A percentile compares a stretch with the other conserved stretches of the same genome.
These are phyloP conservation scores for Venustampulla echinocandica DNA, from an alignment of 495 filamentous ascomycete species.

Conservation along the genomic window DNA sequence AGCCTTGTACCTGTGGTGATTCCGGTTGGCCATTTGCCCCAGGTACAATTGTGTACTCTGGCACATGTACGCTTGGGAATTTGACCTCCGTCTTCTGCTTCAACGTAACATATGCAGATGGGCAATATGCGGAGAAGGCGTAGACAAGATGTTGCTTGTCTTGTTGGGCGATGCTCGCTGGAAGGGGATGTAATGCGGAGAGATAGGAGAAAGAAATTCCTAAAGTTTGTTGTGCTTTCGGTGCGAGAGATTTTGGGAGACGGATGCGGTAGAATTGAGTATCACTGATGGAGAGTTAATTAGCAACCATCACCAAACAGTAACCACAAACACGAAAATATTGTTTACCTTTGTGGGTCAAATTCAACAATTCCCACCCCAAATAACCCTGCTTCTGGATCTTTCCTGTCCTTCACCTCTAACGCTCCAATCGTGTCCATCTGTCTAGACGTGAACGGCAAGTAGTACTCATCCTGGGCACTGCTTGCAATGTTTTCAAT, in stretches of 20 bases:
- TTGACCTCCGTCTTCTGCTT: constrained; percentile 98
- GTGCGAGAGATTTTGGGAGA: constrained; percentile 62
- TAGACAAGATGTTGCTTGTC: constrained; percentile 83
- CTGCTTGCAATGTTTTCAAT: constrained; percentile 74
- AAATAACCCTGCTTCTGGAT: constrained; percentile 56
- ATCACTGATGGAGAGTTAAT: constrained; percentile 43
- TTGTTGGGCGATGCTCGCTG: constrained; percentile 66
- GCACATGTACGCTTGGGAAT: constrained; percentile 66
- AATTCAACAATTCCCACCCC: constrained; percentile 56
- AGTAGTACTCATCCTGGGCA: constrained; percentile 79
- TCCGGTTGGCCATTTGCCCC: constrained; percentile 48
- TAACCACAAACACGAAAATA: constrained; percentile 1
- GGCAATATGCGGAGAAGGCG: constrained; percentile 71
- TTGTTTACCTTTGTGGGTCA: constrained; percentile 53
- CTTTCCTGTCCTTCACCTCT: constrained; percentile 87
- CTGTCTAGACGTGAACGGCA: constrained; percentile 70
- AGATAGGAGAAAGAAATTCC: constrained; percentile 78
- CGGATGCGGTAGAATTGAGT: constrained; percentile 78
- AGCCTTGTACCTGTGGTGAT: constrained; percentile 75
- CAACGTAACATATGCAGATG: constrained; percentile 69
- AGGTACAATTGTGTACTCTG: constrained; percentile 72
- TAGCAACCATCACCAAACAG: constrained; percentile 10
- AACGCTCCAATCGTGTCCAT: constrained; percentile 71
- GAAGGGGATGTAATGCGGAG: constrained; percentile 65
- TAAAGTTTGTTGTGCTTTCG: constrained; percentile 71